Percentiles rank a stretch among this genome's conserved stretches.
phyloP scores from a whole-genome alignment of 176 grass and related monocot genomes.

The bread wheat (Triticum aestivum) region DNA sequence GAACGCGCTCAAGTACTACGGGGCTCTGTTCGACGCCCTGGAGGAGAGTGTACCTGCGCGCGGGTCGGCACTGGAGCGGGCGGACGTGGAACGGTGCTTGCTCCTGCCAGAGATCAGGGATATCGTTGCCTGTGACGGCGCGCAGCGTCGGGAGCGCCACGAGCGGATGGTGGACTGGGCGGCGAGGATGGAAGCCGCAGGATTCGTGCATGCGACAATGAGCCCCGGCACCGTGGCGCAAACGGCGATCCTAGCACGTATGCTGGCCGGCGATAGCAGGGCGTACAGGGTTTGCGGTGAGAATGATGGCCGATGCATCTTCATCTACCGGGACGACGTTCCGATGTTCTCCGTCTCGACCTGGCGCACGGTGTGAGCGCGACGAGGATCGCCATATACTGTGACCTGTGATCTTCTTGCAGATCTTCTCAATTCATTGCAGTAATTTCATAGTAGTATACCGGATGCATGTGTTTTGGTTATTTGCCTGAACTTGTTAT shows the following conservation, averaged over 20 bases:
- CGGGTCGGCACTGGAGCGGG: conserved; percentile 31
- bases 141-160: conserved; percentile 51
- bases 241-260: conserved; percentile 4
- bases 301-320: conserved; percentile 16
- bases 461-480: not conserved
- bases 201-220: conserved; percentile 25
- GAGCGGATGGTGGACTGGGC: conserved; percentile 50
- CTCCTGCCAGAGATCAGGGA: conserved; percentile 60
- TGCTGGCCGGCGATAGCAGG: conserved; percentile 8
- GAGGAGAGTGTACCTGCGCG: conserved; percentile 30
- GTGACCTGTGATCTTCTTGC: not conserved
- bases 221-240: conserved; percentile 16
- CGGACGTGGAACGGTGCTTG: conserved; percentile 36
- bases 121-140: conserved; percentile 45
- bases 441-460: not conserved
- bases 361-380: conserved; percentile 30
- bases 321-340: conserved; percentile 35
- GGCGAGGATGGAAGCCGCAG: conserved; percentile 26
- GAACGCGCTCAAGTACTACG: conserved; percentile 54
- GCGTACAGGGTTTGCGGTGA: conserved; percentile 12
- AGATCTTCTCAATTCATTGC: not conserved
- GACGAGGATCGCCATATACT: not conserved
- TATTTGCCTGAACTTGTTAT: not conserved
- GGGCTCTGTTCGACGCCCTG: conserved; percentile 45
- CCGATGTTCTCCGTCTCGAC: conserved; percentile 55